Evolutionary conservation across 2,329 filamentous ascomycete species (phyloP).

Genomic region (Grosmannia serpens): DNA sequence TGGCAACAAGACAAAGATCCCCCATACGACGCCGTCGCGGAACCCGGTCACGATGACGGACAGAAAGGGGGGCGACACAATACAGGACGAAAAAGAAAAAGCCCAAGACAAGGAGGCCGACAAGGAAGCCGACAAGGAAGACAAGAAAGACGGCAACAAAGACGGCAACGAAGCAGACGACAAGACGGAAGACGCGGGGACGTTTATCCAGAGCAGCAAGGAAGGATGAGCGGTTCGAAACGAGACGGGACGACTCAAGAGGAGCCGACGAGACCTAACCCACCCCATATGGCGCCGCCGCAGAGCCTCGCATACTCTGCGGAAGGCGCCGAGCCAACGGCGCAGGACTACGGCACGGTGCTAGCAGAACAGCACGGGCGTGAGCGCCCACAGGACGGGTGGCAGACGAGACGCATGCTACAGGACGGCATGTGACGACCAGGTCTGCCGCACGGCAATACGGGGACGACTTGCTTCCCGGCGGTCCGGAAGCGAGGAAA

Average conservation of each 20-base stretch:
- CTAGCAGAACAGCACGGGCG: too few relatives aligned
- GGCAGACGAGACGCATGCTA: too few relatives aligned
- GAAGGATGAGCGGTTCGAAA: neutral
- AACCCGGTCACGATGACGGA: neutral
- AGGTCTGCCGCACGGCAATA: neutral
- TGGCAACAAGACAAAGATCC: neutral
- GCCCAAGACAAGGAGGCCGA: neutral
- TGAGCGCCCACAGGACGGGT: too few relatives aligned
- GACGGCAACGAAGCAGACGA: neutral
- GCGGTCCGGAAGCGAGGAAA: neutral
- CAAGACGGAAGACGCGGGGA: neutral
- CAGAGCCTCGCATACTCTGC: too few relatives aligned
- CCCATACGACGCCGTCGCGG: neutral
- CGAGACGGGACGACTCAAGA: neutral
- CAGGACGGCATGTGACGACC: too few relatives aligned
- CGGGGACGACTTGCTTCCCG: neutral
- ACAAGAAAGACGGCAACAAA: neutral
- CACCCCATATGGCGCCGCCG: too few relatives aligned
- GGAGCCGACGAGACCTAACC: neutral
- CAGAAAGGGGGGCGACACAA: neutral
- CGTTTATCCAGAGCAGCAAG: neutral
- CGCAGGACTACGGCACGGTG: too few relatives aligned
- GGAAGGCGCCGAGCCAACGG: too few relatives aligned
- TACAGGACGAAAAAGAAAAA: neutral
- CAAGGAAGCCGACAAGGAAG: neutral